Base-by-base conservation (phyloP, 1,139 yeast genomes). In the Blastobotrys elegans region DNA sequence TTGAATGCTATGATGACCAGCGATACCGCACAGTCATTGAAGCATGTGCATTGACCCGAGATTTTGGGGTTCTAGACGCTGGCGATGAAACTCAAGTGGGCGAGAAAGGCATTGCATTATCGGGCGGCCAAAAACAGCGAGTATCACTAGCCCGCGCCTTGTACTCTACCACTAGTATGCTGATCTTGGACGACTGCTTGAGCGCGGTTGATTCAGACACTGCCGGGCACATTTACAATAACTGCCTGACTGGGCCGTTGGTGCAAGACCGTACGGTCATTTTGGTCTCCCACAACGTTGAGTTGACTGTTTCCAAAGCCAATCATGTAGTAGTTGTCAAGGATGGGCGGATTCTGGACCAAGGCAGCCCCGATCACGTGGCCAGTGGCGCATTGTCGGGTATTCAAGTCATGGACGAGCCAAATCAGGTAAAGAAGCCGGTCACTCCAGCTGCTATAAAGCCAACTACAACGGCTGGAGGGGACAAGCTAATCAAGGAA, bases 31-130 rank as follows among this genome's bases (percentile, higher is more conserved):
- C 77, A 37, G 70, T 65, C 39, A 84, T 94, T 52, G 96, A 96
- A 1, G 73, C 84, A 55, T 81, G 95, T 13, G 95, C 70, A 43
- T 76, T 92, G 56, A 65, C 74, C 42, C 82, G 96, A 60, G 97
- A 90, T 68, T 76, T 90, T 50, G 79, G 81, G 60, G 81, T 83
- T 49, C 70, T 84, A 55, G 76, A 79, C 51, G 66, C 63, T 36
- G 80, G 80, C 30, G 95, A 87, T 63, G 74, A 77, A 55, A 87
- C 96, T 34, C 88, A 84, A 67, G 83, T 87, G 61, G 96, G 96
- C 62, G 98, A 92, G 67, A 89, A 89, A 71, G 98, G 98, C 64
- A 87, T 92, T 49, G 84, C 96, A 0, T 74, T 92, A 49, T 89
- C 97, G 34, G 98, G 98, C 58, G 98, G 97, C n/a, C n/a, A n/a